A percentile compares a stretch with the other conserved stretches of the same genome.
These are phyloP conservation scores for Aspergillus hancockii DNA, from an alignment of 495 filamentous ascomycete genomes.

Conservation along the genomic window DNA sequence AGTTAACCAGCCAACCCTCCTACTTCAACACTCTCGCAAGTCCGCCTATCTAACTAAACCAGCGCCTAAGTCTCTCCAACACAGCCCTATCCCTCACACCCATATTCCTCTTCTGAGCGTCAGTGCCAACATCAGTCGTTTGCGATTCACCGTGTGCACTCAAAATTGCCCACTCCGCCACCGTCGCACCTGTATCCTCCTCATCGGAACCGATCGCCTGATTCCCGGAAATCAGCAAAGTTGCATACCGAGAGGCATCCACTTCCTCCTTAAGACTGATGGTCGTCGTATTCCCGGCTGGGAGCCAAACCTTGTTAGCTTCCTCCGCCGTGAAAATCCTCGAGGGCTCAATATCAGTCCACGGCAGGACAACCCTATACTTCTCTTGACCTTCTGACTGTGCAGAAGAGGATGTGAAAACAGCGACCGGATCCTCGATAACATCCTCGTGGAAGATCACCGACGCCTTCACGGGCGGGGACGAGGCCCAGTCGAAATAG, in stretches of 20 bases:
- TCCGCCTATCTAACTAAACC: not conserved
- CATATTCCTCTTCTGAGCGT: conserved; percentile 16
- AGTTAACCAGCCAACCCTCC: no score
- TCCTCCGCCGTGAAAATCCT: conserved; percentile 36
- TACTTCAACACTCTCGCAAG: no score
- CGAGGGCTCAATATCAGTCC: conserved; percentile 36
- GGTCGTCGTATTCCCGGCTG: conserved; percentile 50
- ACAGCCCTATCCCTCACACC: not conserved
- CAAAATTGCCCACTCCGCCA: conserved; percentile 71
- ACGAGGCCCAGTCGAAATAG: conserved; percentile 66
- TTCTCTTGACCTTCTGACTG: not conserved
- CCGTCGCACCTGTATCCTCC: conserved; percentile 62
- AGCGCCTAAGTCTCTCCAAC: not conserved
- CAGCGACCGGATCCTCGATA: conserved; percentile 20
- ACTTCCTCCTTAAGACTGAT: conserved; percentile 39
- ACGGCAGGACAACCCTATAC: conserved; percentile 20
- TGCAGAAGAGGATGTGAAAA: conserved; percentile 11
- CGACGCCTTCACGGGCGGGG: conserved; percentile 57
- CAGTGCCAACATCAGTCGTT: not conserved
- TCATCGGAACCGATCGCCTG: conserved; percentile 38
- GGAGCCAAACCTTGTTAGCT: conserved; percentile 35
- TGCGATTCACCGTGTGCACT: conserved; percentile 12
- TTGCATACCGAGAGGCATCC: conserved; percentile 42
- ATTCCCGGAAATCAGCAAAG: conserved; percentile 49
- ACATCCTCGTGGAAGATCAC: conserved; percentile 57